These are phyloP conservation scores for Ascoidea asiatica DNA, from an alignment of 805 yeast species.

Conservation along the genomic window DNA sequence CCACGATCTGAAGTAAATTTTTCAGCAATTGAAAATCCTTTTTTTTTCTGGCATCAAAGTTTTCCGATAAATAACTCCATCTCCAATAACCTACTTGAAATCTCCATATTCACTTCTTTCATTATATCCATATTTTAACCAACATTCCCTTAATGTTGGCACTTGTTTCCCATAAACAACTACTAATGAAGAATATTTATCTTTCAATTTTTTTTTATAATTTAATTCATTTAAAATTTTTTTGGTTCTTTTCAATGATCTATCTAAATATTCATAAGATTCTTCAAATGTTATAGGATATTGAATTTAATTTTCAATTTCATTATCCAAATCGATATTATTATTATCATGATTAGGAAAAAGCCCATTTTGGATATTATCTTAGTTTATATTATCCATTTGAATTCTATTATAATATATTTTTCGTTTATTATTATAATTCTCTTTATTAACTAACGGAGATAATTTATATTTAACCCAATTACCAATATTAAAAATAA, in stretches of 20 bases:
- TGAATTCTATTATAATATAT: too few species aligned
- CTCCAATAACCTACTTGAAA: slow-evolving; percentile 81
- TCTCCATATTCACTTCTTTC: slow-evolving; percentile 64
- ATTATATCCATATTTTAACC: slow-evolving; percentile 43
- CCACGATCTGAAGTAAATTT: slow-evolving; percentile 54
- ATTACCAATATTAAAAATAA: slow-evolving; percentile 65
- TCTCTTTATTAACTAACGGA: slow-evolving; percentile 52
- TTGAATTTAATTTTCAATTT: too few species aligned
- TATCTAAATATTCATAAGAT: slow-evolving; percentile 47
- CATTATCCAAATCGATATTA: too few species aligned
- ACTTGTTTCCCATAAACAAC: slow-evolving; percentile 69
- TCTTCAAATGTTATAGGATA: slow-evolving; percentile 26
- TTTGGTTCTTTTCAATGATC: slow-evolving; percentile 48
- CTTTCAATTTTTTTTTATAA: slow-evolving; percentile 24
- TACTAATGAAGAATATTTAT: slow-evolving; percentile 68
- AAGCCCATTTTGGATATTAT: too few species aligned
- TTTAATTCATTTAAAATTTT: slow-evolving; percentile 42
- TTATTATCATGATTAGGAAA: neutral
- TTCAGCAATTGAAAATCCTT: slow-evolving; percentile 56
- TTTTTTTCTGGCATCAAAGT: slow-evolving; percentile 70
- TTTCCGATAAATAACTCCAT: slow-evolving; percentile 78
- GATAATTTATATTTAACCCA: slow-evolving; percentile 71
- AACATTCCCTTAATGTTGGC: slow-evolving; percentile 76
- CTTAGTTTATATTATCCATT: too few species aligned
- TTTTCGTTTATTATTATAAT: too few species aligned